These are phyloP conservation scores for Phytophthora agathidicida DNA, from an alignment of 352 stramenopile species.

Conservation along the genomic window DNA sequence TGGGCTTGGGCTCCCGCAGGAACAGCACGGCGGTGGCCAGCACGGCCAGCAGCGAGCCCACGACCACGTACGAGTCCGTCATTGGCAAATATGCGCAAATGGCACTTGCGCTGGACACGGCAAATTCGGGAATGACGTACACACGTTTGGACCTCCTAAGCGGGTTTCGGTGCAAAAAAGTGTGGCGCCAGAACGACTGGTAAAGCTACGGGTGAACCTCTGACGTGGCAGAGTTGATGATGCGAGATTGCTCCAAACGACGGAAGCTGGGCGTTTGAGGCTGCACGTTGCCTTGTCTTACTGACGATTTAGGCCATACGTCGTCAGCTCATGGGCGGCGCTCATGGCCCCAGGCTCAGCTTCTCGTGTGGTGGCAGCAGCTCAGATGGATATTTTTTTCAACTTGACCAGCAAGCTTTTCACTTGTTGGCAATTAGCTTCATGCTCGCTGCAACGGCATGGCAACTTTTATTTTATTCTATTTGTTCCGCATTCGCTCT, in stretches of 20 bases:
- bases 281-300: constrained; percentile 4
- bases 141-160: constrained; percentile 6
- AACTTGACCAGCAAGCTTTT: too few relatives aligned
- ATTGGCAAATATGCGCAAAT: constrained; percentile 7
- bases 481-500: too few relatives aligned
- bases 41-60: constrained; percentile 72
- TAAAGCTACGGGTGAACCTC: neutral
- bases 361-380: constrained; percentile 17
- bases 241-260: neutral
- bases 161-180: constrained; percentile 3
- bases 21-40: constrained; percentile 71
- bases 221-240: neutral
- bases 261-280: neutral
- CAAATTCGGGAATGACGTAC: constrained; percentile 25
- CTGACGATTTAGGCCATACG: neutral
- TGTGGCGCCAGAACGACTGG: constrained; percentile 9
- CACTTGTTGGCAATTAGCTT: too few relatives aligned
- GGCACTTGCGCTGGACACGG: constrained; percentile 4
- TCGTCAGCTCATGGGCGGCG: neutral
- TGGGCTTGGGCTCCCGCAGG: constrained; percentile 54
- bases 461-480: too few relatives aligned
- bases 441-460: too few relatives aligned
- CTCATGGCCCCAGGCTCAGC: constrained; percentile 9
- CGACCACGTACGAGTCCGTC: constrained; percentile 67
- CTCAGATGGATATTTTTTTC: constrained; percentile 7